Conservation (phyloP, 1,284 basidiomycete genomes). For the Neolentinus lepideus region DNA sequence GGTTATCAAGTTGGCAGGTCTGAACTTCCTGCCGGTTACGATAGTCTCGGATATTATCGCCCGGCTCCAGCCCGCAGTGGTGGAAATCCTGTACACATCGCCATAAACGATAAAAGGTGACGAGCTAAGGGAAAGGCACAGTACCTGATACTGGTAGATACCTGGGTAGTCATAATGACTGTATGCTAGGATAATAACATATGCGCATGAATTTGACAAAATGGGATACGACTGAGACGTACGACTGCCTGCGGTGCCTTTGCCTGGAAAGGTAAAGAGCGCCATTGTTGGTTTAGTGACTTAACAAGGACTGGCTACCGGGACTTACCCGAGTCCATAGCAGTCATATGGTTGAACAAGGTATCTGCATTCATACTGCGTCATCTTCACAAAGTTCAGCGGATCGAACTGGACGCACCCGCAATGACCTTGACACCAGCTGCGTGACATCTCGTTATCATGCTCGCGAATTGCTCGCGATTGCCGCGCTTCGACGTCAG, state of each 20-base stretch:
- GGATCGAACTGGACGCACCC: constrained; percentile 7
- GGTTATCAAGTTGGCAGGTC: constrained; percentile 19
- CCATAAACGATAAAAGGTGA: no score
- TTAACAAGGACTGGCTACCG: constrained; percentile 9
- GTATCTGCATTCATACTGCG: constrained; percentile 9
- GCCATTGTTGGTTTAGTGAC: no score
- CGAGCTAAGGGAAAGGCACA: no score
- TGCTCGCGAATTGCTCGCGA: constrained; percentile 22
- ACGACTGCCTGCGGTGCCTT: constrained; percentile 1
- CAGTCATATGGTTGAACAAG: constrained; percentile 21
- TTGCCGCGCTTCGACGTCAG: constrained; percentile 27
- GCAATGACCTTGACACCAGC: constrained; percentile 27
- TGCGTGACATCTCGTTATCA: constrained; percentile 24
- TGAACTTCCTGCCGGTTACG: constrained; percentile 20
- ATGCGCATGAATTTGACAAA: neutral
- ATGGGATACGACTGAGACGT: no score
- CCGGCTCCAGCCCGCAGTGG: constrained; percentile 19
- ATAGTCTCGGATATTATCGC: constrained; percentile 21
- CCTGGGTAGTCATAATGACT: constrained; percentile 14
- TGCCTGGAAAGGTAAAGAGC: no score
- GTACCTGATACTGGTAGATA: constrained; percentile 9
- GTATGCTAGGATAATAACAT: constrained; percentile 7
- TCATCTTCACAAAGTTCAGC: neutral
- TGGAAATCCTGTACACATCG: constrained; percentile 26
- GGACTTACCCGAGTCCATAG: constrained; percentile 8